Percentiles rank a stretch among this genome's conserved stretches.
phyloP scores from a whole-genome alignment of 1,284 basidiomycete genomes.

The Pyrrhoderma noxium region DNA sequence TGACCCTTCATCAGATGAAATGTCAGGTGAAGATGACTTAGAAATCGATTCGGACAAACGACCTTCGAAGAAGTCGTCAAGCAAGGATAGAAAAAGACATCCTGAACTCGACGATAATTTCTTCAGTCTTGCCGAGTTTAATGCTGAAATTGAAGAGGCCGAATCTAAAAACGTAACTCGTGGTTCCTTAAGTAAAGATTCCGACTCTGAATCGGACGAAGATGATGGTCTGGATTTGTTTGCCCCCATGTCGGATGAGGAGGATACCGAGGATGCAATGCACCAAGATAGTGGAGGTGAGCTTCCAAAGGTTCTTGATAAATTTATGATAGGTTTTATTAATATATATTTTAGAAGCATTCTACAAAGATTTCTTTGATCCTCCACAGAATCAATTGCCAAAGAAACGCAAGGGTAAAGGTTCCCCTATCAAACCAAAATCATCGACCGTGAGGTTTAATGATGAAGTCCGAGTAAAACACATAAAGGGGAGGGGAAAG shows the following conservation, averaged over 20 bases:
- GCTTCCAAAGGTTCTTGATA: conserved; percentile 16
- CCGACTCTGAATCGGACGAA: conserved; percentile 39
- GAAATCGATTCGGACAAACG: conserved; percentile 18
- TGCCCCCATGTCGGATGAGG: conserved; percentile 42
- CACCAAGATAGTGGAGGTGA: conserved; percentile 38
- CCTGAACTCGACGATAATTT: conserved; percentile 87
- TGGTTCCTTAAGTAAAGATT: conserved; percentile 53
- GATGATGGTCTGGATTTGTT: conserved; percentile 65
- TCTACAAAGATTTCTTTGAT: conserved; percentile 72
- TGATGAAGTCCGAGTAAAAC: conserved; percentile 75
- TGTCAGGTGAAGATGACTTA: conserved; percentile 30
- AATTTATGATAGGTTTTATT: conserved; percentile 12
- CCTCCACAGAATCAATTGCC: conserved; percentile 33
- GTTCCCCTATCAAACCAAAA: conserved; percentile 10
- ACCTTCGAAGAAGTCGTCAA: conserved; percentile 3
- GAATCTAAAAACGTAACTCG: conserved; percentile 62
- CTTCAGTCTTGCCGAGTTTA: conserved; percentile 87
- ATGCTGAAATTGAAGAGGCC: conserved; percentile 75
- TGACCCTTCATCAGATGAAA: conserved; percentile 41
- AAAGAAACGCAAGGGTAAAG: conserved; percentile 20
- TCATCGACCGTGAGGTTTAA: conserved; percentile 63
- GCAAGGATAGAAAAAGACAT: conserved; percentile 30
- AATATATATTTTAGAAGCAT: conserved; percentile 37
- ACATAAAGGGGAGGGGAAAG: conserved; percentile 62
- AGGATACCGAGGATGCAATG: conserved; percentile 32